Conservation (phyloP, 2,329 filamentous ascomycete genomes). For the Venturia pyrina region DNA sequence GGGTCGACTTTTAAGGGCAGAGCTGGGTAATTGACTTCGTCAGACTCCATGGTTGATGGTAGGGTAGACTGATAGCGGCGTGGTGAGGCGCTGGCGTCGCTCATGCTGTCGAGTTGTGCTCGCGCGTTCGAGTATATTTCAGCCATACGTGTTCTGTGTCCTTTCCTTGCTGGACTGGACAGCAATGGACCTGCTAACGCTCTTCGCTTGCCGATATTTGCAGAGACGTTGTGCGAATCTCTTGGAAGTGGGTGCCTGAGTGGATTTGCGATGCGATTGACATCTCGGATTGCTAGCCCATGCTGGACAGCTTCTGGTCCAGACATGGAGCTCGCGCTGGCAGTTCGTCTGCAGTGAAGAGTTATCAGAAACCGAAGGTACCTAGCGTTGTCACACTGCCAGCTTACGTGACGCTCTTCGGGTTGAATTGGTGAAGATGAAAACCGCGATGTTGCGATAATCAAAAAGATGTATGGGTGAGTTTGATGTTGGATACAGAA, state of each 20-base stretch:
- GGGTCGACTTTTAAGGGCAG: neutral
- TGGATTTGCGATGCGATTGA: neutral
- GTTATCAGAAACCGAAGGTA: neutral
- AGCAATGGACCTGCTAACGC: neutral
- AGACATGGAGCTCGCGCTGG: neutral
- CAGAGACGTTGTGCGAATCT: neutral
- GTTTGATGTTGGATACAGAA: neutral
- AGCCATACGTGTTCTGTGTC: neutral
- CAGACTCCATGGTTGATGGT: neutral
- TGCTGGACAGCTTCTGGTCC: neutral
- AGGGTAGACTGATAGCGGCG: neutral
- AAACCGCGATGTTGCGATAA: neutral
- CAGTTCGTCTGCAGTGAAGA: neutral
- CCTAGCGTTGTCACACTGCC: neutral
- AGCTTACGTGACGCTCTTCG: neutral
- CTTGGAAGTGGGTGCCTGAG: neutral
- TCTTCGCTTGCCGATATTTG: constrained; percentile 3
- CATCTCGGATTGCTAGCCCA: neutral
- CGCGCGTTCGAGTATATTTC: neutral
- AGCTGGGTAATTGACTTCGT: neutral
- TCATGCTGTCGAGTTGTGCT: neutral
- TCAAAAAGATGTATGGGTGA: constrained; percentile 5
- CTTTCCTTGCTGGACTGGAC: constrained; percentile 3
- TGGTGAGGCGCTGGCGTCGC: neutral
- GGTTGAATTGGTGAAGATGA: neutral